Base-by-base conservation (phyloP, 345 rosid genomes). In the Cardamine chenopodiifolia region DNA sequence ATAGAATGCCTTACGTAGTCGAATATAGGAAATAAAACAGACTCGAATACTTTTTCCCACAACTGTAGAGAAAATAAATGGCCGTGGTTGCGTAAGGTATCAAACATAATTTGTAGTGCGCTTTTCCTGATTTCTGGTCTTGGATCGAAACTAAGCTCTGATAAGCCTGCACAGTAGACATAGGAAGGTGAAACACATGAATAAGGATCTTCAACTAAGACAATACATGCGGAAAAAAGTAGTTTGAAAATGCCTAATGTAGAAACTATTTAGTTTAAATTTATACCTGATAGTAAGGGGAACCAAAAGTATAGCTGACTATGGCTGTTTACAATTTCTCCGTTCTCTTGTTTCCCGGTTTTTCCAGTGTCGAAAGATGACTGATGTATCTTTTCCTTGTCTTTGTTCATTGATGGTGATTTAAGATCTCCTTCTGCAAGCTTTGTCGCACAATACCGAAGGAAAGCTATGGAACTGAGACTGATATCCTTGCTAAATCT, bases 141-240 rank as follows among this genome's bases (percentile, higher is more conserved):
- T 62, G 97, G 97, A 79, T 95, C 98, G 77, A 95, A 92, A 84
- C 98, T 95, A 71, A 95, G 99, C 80, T 95, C 99, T 25, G 98
- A 90, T 62, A 95, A 84, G 80, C 99, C 99, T 95, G 97, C 73
- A 82, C 20, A 70, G 47, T 49, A 71, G 10, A 62, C 31, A 20
- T 23, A 34, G 20, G 29, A 60, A 45, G 61, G 20, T 73, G 19
- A 65, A 45, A 74, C 17, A 49, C 64, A 75, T 53, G 52, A 66
- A 62, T 19, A 70, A 70, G 7, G 45, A 74, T 66, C 31, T 76
- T 70, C 31, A 48, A 20, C 73, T 74, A 54, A 70, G 15, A 70
- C 45, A 65, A 31, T 17, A 66, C 54, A 62, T 18, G 26, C 14
- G 20, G 20, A 47, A 49, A 53, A 62, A 48, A 19, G 53, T 35